These are phyloP conservation scores for Colletotrichum orchidophilum DNA, from an alignment of 2,329 filamentous ascomycete species.

Conservation along the genomic window DNA sequence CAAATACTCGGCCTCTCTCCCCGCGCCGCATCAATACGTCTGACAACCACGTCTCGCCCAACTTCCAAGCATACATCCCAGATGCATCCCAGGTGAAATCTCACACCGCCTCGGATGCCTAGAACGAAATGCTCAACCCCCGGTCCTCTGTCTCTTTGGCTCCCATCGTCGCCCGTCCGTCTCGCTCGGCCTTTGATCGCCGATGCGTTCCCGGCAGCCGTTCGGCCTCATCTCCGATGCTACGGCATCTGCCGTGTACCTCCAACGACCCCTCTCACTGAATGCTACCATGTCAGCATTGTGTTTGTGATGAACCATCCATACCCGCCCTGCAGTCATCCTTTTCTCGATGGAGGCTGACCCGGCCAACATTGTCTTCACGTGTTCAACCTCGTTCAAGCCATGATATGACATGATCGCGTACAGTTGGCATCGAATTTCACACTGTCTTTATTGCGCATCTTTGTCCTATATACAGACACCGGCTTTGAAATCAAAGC, in stretches of 20 bases:
- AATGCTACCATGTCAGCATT: neutral
- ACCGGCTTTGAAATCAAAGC: neutral
- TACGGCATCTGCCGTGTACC: neutral
- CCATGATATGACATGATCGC: neutral
- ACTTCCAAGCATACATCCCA: neutral
- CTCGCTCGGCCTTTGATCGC: neutral
- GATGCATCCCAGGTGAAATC: neutral
- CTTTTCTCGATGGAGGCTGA: neutral
- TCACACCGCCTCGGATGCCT: neutral
- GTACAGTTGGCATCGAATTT: neutral
- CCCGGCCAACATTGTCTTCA: neutral
- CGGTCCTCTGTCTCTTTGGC: neutral
- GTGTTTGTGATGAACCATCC: neutral
- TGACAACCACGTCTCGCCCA: neutral
- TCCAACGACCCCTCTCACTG: neutral
- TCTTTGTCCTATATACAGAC: conserved; percentile 3
- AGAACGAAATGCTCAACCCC: neutral
- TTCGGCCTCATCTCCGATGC: neutral
- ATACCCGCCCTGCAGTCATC: neutral
- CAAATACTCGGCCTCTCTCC: neutral
- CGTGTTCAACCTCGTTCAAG: neutral
- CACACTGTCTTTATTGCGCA: neutral
- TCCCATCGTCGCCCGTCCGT: neutral
- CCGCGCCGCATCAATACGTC: neutral
- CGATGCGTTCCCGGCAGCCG: neutral